A percentile compares a stretch with the other conserved stretches of the same genome.
Evolutionary conservation across 148 eudicot species (phyloP).

Genomic region (Salicornia ramosissima): DNA sequence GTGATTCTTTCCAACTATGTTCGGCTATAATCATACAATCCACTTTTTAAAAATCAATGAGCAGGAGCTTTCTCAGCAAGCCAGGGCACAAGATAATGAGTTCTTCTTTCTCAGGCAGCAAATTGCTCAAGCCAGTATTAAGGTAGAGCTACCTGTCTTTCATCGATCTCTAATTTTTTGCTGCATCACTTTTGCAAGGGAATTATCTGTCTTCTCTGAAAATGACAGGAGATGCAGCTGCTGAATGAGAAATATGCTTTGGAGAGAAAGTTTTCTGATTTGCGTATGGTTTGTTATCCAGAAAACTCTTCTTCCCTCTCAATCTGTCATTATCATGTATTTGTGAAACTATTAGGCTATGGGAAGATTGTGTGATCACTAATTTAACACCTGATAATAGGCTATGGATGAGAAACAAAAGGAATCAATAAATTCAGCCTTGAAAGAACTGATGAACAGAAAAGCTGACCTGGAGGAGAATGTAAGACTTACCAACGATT

Average conservation of each 20-base stretch:
- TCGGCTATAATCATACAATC: background rate
- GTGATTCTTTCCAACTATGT: background rate
- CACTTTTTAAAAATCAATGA: conserved; percentile 18
- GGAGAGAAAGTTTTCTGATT: conserved; percentile 69
- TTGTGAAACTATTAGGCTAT: conserved; percentile 2
- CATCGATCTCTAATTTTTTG: conserved; percentile 9
- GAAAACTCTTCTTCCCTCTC: conserved; percentile 19
- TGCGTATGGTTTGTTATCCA: conserved; percentile 65
- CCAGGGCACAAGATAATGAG: conserved; percentile 58
- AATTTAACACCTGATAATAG: conserved; percentile 33
- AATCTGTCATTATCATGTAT: conserved; percentile 12
- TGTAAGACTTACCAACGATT: conserved; percentile 52
- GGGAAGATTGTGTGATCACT: background rate
- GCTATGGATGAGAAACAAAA: conserved; percentile 77
- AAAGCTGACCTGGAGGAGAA: conserved; percentile 72
- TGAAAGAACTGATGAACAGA: conserved; percentile 63
- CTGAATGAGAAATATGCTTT: conserved; percentile 72
- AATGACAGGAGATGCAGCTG: conserved; percentile 69
- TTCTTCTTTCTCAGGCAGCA: conserved; percentile 48
- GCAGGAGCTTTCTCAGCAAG: conserved; percentile 60
- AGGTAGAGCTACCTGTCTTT: conserved; percentile 36
- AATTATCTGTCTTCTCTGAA: conserved; percentile 13
- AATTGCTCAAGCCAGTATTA: conserved; percentile 61
- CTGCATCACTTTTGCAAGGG: conserved; percentile 12
- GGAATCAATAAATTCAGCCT: conserved; percentile 61